Percentiles rank a stretch among this genome's conserved stretches.
phyloP scores from a whole-genome alignment of 495 filamentous ascomycete species.

The Staphylotrichum longicolle region DNA sequence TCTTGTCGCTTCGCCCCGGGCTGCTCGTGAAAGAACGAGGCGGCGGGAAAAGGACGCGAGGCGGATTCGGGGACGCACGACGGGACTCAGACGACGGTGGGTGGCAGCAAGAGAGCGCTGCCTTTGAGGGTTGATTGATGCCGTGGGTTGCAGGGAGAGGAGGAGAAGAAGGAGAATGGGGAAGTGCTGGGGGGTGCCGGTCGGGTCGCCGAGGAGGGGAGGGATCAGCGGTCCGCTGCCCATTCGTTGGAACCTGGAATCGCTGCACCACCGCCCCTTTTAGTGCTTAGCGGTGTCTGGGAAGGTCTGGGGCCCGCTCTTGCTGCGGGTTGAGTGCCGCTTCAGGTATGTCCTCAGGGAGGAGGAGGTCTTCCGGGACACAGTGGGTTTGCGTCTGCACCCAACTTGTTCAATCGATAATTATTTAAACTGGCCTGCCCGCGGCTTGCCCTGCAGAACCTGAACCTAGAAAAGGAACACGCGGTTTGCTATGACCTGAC shows the following conservation, averaged over 20 bases:
- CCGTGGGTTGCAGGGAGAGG: conserved; percentile 7
- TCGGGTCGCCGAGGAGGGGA: conserved; percentile 27
- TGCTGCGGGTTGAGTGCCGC: background rate
- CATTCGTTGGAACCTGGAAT: background rate
- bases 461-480: too few species aligned
- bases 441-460: too few species aligned
- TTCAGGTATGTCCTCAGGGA: too few species aligned
- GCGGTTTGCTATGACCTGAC: background rate
- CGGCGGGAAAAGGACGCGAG: background rate
- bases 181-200: conserved; percentile 21
- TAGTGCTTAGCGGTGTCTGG: conserved; percentile 17
- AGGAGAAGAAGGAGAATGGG: conserved; percentile 13
- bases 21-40: background rate
- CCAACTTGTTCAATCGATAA: too few species aligned
- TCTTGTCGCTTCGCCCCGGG: background rate
- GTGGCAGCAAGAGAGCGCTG: background rate
- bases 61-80: background rate
- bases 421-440: too few species aligned
- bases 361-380: too few species aligned
- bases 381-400: too few species aligned
- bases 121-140: background rate
- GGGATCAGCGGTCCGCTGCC: conserved; percentile 29
- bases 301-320: background rate
- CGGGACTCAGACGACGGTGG: background rate
- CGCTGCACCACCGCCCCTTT: conserved; percentile 22